These are phyloP conservation scores for Plantago rigida DNA, from an alignment of 305 asterid species.

Conservation along the genomic window DNA sequence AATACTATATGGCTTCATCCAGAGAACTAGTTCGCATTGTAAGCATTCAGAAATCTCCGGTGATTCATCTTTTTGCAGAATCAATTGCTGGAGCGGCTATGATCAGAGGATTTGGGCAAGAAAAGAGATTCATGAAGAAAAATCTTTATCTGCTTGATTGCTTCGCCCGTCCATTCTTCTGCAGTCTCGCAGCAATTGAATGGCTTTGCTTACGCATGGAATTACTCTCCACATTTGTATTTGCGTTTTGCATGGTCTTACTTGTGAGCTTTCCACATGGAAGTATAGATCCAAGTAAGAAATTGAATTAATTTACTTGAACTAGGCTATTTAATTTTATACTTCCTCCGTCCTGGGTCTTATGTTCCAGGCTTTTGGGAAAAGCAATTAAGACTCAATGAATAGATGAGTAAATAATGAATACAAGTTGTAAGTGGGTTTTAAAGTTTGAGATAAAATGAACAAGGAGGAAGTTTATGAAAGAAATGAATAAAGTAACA, in stretches of 20 bases:
- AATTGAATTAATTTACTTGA: slow-evolving; percentile 7
- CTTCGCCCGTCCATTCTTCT: slow-evolving; percentile 94
- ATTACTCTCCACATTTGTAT: slow-evolving; percentile 84
- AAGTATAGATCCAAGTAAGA: slow-evolving; percentile 90
- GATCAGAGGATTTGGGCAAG: slow-evolving; percentile 96
- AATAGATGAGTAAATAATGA: too few species aligned
- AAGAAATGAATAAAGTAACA: too few species aligned
- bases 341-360: not conserved
- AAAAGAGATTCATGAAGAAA: slow-evolving; percentile 93
- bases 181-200: slow-evolving; percentile 94
- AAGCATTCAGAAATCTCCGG: slow-evolving; percentile 96
- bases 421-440: too few species aligned
- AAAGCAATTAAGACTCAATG: too few species aligned
- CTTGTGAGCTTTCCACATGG: slow-evolving; percentile 95
- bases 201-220: slow-evolving; percentile 99
- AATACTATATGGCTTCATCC: slow-evolving; percentile 97
- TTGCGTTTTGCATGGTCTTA: slow-evolving; percentile 93
- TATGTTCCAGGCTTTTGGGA: too few species aligned
- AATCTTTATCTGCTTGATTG: slow-evolving; percentile 93
- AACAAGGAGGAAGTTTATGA: too few species aligned
- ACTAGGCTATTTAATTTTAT: not conserved
- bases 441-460: too few species aligned
- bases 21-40: slow-evolving; percentile 96
- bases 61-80: slow-evolving; percentile 86
- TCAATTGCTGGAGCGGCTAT: slow-evolving; percentile 97